A percentile compares a stretch with the other conserved stretches of the same genome.
Evolutionary conservation across 2,329 filamentous ascomycete species (phyloP).

Genomic region (Penicillium sp.): DNA sequence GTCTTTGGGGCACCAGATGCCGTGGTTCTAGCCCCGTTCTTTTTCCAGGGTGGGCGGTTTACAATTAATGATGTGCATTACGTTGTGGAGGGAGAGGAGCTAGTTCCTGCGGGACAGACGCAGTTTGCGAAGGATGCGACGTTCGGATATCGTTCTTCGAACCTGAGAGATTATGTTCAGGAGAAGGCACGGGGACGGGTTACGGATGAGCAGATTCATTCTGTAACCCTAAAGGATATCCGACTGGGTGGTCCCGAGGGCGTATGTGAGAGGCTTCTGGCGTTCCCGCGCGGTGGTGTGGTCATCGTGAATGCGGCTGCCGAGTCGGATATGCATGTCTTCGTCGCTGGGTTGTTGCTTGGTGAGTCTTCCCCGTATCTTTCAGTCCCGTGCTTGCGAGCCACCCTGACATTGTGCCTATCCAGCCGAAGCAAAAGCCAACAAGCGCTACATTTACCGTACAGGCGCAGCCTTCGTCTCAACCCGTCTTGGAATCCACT

Average conservation of each 20-base stretch:
- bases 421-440: slow-evolving; percentile 33
- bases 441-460: slow-evolving; percentile 51
- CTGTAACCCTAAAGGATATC: slow-evolving; percentile 56
- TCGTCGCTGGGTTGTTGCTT: slow-evolving; percentile 55
- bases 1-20: slow-evolving; percentile 58
- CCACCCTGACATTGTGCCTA: background rate
- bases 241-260: slow-evolving; percentile 50
- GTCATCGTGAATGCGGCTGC: slow-evolving; percentile 60
- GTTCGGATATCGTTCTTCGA: slow-evolving; percentile 62
- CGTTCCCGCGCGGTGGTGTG: slow-evolving; percentile 45
- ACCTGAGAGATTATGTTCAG: slow-evolving; percentile 57
- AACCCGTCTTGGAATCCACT: slow-evolving; percentile 57
- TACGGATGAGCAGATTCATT: slow-evolving; percentile 43
- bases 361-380: slow-evolving; percentile 26
- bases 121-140: slow-evolving; percentile 63
- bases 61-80: slow-evolving; percentile 65
- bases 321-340: slow-evolving; percentile 61
- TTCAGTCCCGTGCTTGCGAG: background rate
- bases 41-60: slow-evolving; percentile 62
- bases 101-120: slow-evolving; percentile 59
- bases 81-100: slow-evolving; percentile 55
- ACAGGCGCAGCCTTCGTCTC: slow-evolving; percentile 56
- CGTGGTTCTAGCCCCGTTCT: slow-evolving; percentile 64
- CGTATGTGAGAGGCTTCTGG: slow-evolving; percentile 49
- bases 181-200: slow-evolving; percentile 59